These are phyloP conservation scores for Excoecaria cochinchinensis DNA, from an alignment of 345 rosid species.

Conservation along the genomic window DNA sequence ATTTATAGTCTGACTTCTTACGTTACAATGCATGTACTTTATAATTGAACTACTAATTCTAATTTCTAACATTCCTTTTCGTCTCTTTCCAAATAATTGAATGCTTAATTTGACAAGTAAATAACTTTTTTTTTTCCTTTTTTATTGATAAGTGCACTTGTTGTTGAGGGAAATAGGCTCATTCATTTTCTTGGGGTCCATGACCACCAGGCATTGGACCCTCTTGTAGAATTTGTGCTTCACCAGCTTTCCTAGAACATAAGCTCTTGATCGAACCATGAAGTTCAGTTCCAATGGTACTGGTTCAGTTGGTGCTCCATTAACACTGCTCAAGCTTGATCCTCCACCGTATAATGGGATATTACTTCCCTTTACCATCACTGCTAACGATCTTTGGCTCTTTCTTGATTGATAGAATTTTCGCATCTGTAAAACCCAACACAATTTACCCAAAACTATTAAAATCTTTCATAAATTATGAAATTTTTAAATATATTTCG, in stretches of 20 bases:
- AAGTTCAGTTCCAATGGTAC: conserved; percentile 50
- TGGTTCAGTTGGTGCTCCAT: conserved; percentile 48
- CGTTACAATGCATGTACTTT: too few relatives aligned
- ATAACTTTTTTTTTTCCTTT: background rate
- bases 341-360: conserved; percentile 73
- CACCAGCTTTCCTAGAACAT: conserved; percentile 59
- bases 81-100: too few relatives aligned
- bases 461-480: background rate
- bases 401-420: conserved; percentile 64
- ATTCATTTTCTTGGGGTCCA: conserved; percentile 59
- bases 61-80: background rate
- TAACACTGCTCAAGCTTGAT: conserved; percentile 44
- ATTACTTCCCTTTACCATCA: conserved; percentile 37
- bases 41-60: background rate
- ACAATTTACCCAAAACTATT: background rate
- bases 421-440: conserved; percentile 38
- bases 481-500: background rate
- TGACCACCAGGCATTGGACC: conserved; percentile 42
- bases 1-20: too few relatives aligned
- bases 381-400: conserved; percentile 48
- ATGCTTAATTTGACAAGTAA: too few relatives aligned
- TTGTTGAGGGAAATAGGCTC: conserved; percentile 41
- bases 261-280: conserved; percentile 56
- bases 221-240: conserved; percentile 54
- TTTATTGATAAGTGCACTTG: conserved; percentile 43